Evolutionary conservation across 108 stramenopile species (phyloP).

Genomic region (Skeletonema tropicum): DNA sequence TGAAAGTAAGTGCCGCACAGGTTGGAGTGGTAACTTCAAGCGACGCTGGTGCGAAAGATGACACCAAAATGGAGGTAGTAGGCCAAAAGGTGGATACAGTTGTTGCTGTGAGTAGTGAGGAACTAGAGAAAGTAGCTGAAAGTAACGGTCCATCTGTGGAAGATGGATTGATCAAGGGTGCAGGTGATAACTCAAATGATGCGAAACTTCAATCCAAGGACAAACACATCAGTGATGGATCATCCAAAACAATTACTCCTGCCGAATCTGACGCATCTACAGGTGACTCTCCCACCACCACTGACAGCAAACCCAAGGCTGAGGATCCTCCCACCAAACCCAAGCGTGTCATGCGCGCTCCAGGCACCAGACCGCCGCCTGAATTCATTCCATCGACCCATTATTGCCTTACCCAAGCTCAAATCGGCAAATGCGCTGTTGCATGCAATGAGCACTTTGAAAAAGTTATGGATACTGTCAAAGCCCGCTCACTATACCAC

Average conservation of each 20-base stretch:
- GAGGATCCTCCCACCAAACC: conserved; percentile 6
- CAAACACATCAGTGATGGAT: neutral
- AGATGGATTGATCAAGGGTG: neutral
- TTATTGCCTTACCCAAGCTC: conserved; percentile 62
- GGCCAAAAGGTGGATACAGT: neutral
- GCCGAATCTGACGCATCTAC: conserved; percentile 40
- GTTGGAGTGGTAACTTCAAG: neutral
- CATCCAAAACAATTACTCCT: conserved; percentile 25
- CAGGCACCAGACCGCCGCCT: conserved; percentile 18
- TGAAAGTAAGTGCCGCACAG: neutral
- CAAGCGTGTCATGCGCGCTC: conserved; percentile 10
- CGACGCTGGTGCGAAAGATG: neutral
- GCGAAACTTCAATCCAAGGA: neutral
- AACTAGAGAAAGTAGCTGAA: conserved; percentile 14
- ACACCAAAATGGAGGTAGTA: neutral
- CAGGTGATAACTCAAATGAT: neutral
- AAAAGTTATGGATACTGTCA: conserved; percentile 84
- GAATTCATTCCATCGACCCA: conserved; percentile 42
- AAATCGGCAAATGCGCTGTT: conserved; percentile 66
- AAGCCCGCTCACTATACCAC: conserved; percentile 65
- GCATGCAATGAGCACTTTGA: conserved; percentile 86
- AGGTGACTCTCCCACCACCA: conserved; percentile 2
- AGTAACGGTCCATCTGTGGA: neutral
- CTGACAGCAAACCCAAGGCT: neutral
- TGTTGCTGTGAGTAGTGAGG: conserved; percentile 13